Evolutionary conservation across 306 rosid genomes (phyloP), one percentile per base, ranked within the genome.

Genomic region (Hippophae gyantsensis): DNA sequence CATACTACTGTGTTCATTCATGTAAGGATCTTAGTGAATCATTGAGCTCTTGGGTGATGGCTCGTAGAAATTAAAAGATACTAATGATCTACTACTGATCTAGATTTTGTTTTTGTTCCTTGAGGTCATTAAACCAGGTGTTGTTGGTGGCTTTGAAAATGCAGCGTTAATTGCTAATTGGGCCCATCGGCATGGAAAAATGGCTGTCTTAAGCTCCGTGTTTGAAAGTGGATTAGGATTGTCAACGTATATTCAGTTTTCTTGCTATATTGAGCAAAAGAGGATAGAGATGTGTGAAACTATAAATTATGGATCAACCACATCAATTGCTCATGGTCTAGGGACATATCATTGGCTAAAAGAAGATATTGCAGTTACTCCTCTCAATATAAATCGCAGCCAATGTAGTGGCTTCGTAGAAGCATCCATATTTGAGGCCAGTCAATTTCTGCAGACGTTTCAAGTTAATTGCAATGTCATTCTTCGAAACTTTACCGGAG

Each of bases 121-220:
- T 75, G 75, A 92, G 98, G 96, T 92, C 64, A 92, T 92, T 69
- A 92, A 87, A 74, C 98, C 98, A 57, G 83, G 95, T 66, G 85
- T 87, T 53, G 78, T 92, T 72, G 98, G 95, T 56, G 96, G 98
- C 64, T 92, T 92, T 76, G 98, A 80, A 84, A 85, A 80, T 72
- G 83, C 96, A 13, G 86, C 83, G 62, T 61, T 80, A 57, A 66
- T 92, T 68, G 95, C 96, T 26, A 80, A 64, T 54, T 92, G 98
- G 98, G 96, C 98, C 3, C 89, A 92, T 57, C 86, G 75, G 72
- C 82, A 69, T 51, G 89, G 79, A 62, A 92, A 92, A 86, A 78
- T 83, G 82, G 93, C 92, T 67, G 95, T 92, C 69, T 65, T 92
- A 63, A 87, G 98, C 74, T 82, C 96, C 71, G 75, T 92, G 48